These are phyloP conservation scores for Kurtzmaniella quercitrusa DNA, from an alignment of 1,139 yeast genomes.

Conservation along the genomic window DNA sequence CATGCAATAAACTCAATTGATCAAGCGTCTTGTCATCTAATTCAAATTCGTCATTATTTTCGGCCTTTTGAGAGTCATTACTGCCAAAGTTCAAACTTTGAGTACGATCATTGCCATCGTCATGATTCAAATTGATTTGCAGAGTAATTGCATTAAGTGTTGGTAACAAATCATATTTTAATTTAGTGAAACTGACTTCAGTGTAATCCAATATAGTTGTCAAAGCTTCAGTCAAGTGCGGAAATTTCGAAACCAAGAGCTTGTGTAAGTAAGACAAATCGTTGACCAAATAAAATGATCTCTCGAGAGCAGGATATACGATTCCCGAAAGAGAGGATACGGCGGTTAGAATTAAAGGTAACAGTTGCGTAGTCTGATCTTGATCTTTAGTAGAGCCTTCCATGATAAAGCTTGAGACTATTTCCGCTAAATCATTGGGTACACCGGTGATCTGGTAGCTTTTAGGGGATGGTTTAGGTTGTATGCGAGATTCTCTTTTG, in stretches of 20 bases:
- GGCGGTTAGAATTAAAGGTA: conserved; percentile 13
- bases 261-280: conserved; percentile 27
- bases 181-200: conserved; percentile 5
- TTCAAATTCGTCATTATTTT: conserved; percentile 14
- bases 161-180: conserved; percentile 6
- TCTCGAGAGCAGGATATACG: conserved; percentile 28
- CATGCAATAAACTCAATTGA: conserved; percentile 18
- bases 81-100: conserved; percentile 4
- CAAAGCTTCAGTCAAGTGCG: background rate
- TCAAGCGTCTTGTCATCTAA: conserved; percentile 21
- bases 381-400: background rate
- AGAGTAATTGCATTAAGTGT: conserved; percentile 1
- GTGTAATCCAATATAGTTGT: conserved; percentile 1
- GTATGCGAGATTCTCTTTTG: background rate
- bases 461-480: background rate
- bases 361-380: background rate
- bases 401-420: background rate
- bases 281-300: conserved; percentile 34
- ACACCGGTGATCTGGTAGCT: conserved; percentile 1
- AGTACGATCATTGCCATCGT: conserved; percentile 11
- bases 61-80: conserved; percentile 1
- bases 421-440: background rate
- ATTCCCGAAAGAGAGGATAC: conserved; percentile 30
- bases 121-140: conserved; percentile 14
- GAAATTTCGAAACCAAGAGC: background rate